Percentiles rank a stretch among this genome's conserved stretches.
These are phyloP conservation scores for Jaltomata sinuosa DNA, from an alignment of 257 asterid species.

Conservation along the genomic window DNA sequence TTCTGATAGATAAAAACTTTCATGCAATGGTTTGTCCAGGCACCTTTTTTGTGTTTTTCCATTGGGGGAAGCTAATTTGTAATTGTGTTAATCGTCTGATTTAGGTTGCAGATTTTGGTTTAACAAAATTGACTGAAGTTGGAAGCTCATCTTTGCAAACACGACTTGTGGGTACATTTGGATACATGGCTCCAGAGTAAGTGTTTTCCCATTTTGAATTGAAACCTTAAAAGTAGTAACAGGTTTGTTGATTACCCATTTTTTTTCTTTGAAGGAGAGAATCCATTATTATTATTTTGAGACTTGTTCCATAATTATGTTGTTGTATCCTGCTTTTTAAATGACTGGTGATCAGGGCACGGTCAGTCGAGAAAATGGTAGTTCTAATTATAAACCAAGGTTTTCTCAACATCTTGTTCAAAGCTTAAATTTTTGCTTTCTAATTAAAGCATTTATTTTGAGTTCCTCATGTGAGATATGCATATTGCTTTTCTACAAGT, in stretches of 20 bases:
- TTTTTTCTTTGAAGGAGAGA: not conserved
- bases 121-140: conserved; percentile 84
- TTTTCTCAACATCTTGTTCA: not conserved
- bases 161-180: conserved; percentile 92
- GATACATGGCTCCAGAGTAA: conserved; percentile 99
- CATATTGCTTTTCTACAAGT: conserved; percentile 36
- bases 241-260: not conserved
- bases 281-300: not conserved
- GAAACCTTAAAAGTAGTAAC: not conserved
- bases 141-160: conserved; percentile 81
- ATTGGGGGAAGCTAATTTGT: not conserved
- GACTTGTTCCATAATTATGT: not conserved
- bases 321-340: not conserved
- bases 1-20: conserved; percentile 75
- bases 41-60: conserved; percentile 6
- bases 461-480: not conserved
- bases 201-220: conserved; percentile 9
- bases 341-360: not conserved
- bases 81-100: not conserved
- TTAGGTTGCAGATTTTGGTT: conserved; percentile 97
- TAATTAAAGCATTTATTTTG: not conserved
- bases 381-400: not conserved
- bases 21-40: conserved; percentile 63
- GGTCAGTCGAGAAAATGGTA: not conserved
- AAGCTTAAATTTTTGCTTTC: not conserved